phyloP scores from a whole-genome alignment of 805 yeast genomes.

The Dipodascus geniculatus region DNA sequence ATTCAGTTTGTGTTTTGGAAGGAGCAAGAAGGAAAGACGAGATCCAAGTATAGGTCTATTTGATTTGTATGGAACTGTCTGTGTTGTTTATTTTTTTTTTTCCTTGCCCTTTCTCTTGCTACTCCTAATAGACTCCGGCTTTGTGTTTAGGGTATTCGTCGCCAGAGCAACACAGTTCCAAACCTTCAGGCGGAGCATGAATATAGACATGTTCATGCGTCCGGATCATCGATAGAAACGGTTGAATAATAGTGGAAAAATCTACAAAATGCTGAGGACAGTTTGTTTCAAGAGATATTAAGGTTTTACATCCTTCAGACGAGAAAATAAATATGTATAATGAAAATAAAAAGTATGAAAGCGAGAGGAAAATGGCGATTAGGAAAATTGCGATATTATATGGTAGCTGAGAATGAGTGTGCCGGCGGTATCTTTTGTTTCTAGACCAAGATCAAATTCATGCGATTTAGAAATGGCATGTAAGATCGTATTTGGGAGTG shows the following conservation, averaged over 20 bases:
- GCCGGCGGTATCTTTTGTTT: too few species aligned
- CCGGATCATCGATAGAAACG: too few species aligned
- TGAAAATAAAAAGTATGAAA: neutral
- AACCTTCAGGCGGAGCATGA: constrained; percentile 3
- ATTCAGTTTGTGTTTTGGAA: neutral
- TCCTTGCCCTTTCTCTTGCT: neutral
- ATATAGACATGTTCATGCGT: too few species aligned
- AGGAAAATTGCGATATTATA: too few species aligned
- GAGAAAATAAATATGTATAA: neutral
- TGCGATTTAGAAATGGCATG: constrained; percentile 15
- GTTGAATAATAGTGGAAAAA: too few species aligned
- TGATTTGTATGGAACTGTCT: too few species aligned
- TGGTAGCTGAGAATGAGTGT: too few species aligned
- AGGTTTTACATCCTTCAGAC: too few species aligned
- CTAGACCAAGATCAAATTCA: neutral
- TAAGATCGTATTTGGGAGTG: constrained; percentile 22
- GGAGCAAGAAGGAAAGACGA: too few species aligned
- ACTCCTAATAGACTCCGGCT: too few species aligned
- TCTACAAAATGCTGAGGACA: too few species aligned
- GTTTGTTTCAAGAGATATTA: neutral
- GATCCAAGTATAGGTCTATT: neutral
- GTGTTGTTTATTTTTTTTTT: too few species aligned
- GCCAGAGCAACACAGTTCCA: neutral
- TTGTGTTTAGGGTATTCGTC: neutral
- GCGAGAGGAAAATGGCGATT: neutral